A percentile compares a stretch with the other conserved stretches of the same genome.
phyloP scores from a whole-genome alignment of 305 asterid species.

The Caryopteris hybrid region DNA sequence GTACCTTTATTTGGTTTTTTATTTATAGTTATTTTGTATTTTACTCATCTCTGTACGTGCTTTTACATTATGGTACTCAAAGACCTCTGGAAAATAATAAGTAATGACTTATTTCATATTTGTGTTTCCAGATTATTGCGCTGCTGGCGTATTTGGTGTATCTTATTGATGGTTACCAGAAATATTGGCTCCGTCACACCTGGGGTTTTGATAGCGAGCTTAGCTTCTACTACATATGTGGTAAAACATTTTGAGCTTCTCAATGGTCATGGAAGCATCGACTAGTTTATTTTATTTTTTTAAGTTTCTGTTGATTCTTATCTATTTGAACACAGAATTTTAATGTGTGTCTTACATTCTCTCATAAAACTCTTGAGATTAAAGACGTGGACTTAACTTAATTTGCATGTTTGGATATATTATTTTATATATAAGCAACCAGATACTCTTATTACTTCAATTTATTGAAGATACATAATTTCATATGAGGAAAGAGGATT shows the following conservation, averaged over 20 bases:
- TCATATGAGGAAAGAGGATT: background rate
- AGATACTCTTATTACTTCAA: background rate
- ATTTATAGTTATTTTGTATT: background rate
- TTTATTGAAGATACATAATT: background rate
- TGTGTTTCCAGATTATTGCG: conserved; percentile 59
- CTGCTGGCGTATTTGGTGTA: conserved; percentile 62
- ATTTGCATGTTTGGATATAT: background rate
- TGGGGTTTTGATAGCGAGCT: conserved; percentile 77
- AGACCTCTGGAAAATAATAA: background rate
- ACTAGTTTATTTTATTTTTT: background rate
- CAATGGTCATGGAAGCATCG: background rate
- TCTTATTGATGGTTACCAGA: conserved; percentile 61
- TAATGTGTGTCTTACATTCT: background rate
- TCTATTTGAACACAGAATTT: background rate
- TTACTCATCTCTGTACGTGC: background rate
- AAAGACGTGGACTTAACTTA: background rate
- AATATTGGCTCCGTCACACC: conserved; percentile 68
- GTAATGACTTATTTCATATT: background rate
- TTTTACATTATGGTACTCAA: background rate
- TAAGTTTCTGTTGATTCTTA: background rate
- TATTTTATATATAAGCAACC: background rate
- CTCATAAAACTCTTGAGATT: background rate
- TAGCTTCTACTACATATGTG: conserved; percentile 88
- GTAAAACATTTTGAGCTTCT: conserved; percentile 34
- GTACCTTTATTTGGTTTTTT: no score